Evolutionary conservation across 2,329 filamentous ascomycete genomes (phyloP).

Genomic region (Penicillium concentricum): DNA sequence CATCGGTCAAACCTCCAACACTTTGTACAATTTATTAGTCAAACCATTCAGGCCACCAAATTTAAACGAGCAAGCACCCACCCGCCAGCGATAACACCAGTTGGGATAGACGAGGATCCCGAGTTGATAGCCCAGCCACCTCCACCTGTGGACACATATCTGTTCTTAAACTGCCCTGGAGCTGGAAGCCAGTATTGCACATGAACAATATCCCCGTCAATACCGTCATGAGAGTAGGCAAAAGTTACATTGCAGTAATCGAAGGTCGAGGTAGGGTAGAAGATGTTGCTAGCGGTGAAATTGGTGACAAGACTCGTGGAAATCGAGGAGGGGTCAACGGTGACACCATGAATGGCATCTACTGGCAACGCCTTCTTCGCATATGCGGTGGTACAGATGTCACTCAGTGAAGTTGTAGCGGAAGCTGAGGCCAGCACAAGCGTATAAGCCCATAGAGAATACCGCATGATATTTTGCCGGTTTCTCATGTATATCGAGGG

Average conservation of each 20-base stretch:
- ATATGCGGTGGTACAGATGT: not conserved
- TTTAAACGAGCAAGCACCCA: not conserved
- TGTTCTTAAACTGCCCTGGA: slow-evolving; percentile 46
- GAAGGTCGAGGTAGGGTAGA: not conserved
- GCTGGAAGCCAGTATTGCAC: slow-evolving; percentile 46
- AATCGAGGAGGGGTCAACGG: not conserved
- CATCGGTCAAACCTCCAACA: slow-evolving; percentile 51
- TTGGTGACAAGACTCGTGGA: not conserved
- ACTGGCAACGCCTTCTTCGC: not conserved
- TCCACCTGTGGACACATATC: slow-evolving; percentile 50
- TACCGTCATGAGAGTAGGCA: slow-evolving; percentile 47
- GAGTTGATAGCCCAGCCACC: slow-evolving; percentile 49
- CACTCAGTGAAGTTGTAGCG: not conserved
- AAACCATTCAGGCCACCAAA: not conserved
- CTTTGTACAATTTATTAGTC: slow-evolving; percentile 22
- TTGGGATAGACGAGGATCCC: slow-evolving; percentile 30
- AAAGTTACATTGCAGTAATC: slow-evolving; percentile 49
- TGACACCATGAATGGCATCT: not conserved
- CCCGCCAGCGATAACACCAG: slow-evolving; percentile 33
- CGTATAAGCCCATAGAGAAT: not conserved
- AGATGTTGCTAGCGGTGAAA: not conserved
- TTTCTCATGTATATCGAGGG: not conserved
- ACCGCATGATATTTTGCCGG: not conserved
- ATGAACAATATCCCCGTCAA: slow-evolving; percentile 33
- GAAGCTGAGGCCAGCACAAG: not conserved